phyloP scores from a whole-genome alignment of 768 basidiomycete genomes.

The Lactarius pseudohatsudake region DNA sequence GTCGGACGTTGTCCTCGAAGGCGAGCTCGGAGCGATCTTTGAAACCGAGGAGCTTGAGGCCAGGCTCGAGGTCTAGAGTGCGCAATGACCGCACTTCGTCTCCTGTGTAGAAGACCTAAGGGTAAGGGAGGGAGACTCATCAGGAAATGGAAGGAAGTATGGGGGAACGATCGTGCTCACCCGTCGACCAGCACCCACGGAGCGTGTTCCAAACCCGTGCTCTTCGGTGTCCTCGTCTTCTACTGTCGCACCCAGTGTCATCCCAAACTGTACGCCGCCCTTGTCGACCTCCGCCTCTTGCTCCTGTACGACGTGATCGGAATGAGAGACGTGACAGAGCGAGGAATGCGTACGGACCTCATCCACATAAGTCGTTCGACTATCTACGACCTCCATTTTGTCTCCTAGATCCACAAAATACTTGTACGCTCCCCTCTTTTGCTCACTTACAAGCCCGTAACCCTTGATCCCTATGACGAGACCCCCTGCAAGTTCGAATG shows the following conservation, averaged over 20 bases:
- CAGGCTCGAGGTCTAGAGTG: constrained; percentile 77
- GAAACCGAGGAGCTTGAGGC: constrained; percentile 91
- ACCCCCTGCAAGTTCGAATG: constrained; percentile 73
- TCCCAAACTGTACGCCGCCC: constrained; percentile 40
- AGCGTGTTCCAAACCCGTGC: constrained; percentile 33
- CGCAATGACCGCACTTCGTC: constrained; percentile 82
- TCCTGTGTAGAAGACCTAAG: constrained; percentile 79
- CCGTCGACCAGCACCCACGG: constrained; percentile 52
- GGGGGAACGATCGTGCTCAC: constrained; percentile 39
- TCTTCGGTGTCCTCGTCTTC: constrained; percentile 41
- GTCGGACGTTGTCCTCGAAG: constrained; percentile 91
- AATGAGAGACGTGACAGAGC: not conserved
- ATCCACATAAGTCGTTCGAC: constrained; percentile 73
- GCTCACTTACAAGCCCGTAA: constrained; percentile 88
- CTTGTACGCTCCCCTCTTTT: constrained; percentile 78
- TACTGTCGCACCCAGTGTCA: constrained; percentile 42
- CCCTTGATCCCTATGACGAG: constrained; percentile 82
- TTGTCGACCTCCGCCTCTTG: constrained; percentile 41
- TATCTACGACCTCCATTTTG: constrained; percentile 71
- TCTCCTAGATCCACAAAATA: constrained; percentile 82
- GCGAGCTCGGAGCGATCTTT: constrained; percentile 65
- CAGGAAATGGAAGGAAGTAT: constrained; percentile 8
- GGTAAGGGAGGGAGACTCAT: constrained; percentile 4
- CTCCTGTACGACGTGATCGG: constrained; percentile 30
- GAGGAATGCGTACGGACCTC: constrained; percentile 47